Conservation (phyloP, 495 filamentous ascomycete species). For the Barbatosphaeria neglecta region DNA sequence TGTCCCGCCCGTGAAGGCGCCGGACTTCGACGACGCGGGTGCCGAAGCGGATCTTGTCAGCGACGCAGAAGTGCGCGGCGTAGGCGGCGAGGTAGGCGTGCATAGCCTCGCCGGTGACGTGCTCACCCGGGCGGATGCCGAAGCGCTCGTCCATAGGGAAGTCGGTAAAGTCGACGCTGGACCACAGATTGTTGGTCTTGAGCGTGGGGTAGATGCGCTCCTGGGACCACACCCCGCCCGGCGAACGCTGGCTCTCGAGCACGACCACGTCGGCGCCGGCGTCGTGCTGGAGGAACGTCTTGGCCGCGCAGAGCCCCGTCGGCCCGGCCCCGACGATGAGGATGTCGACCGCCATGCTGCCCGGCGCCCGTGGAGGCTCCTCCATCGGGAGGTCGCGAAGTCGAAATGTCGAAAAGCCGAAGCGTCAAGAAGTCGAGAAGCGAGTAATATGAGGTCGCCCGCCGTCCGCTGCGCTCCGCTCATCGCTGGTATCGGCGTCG, state of each 20-base stretch:
- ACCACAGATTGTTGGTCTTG: constrained; percentile 45
- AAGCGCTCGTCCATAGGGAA: constrained; percentile 58
- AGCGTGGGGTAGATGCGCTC: constrained; percentile 45
- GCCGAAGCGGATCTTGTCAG: constrained; percentile 17
- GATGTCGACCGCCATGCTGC: constrained; percentile 7
- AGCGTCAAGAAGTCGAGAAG: too few species aligned
- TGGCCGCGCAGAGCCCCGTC: constrained; percentile 58
- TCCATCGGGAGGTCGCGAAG: too few species aligned
- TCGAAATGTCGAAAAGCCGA: too few species aligned
- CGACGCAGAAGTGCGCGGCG: constrained; percentile 22
- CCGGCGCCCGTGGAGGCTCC: not conserved
- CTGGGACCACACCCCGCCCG: constrained; percentile 42
- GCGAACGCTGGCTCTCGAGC: constrained; percentile 30
- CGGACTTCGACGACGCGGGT: constrained; percentile 6
- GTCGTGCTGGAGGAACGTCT: constrained; percentile 46
- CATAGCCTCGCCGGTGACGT: constrained; percentile 24
- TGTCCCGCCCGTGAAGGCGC: not conserved
- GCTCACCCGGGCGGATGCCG: constrained; percentile 45
- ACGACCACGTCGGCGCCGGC: constrained; percentile 23
- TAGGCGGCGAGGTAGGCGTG: constrained; percentile 18
- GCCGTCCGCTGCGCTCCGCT: too few species aligned
- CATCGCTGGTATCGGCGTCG: too few species aligned
- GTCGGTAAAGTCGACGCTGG: constrained; percentile 59
- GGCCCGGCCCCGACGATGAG: constrained; percentile 51
- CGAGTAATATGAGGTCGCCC: too few species aligned